A percentile compares a stretch with the other conserved stretches of the same genome.
Evolutionary conservation across 257 asterid genomes (phyloP).

Genomic region (Ballota nigra): DNA sequence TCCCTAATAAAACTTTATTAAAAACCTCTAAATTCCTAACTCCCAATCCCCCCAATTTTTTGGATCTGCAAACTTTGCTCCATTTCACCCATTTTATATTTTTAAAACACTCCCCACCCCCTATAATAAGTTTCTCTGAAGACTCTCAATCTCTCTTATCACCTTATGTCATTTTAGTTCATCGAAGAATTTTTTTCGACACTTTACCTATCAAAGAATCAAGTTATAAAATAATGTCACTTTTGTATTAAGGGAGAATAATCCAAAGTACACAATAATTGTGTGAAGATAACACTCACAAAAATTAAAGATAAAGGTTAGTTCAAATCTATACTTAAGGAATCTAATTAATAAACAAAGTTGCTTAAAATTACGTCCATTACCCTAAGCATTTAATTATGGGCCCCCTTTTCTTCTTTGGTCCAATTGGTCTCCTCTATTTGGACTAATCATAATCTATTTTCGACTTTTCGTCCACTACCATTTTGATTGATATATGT

Average conservation of each 20-base stretch:
- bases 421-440: conserved; percentile 6
- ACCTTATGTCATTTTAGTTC: background rate
- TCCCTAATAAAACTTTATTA: too few species aligned
- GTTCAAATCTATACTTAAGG: background rate
- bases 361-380: conserved; percentile 7
- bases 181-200: background rate
- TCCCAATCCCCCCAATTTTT: too few species aligned
- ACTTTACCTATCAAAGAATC: conserved; percentile 9
- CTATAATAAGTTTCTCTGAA: too few species aligned
- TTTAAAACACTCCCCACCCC: too few species aligned
- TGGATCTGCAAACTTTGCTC: too few species aligned
- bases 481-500: background rate
- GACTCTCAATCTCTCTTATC: too few species aligned
- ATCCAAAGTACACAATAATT: conserved; percentile 7
- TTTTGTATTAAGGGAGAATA: background rate
- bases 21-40: too few species aligned
- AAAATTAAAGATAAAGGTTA: conserved; percentile 13
- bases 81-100: too few species aligned
- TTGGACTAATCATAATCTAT: conserved; percentile 13
- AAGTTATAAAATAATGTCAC: background rate
- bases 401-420: conserved; percentile 16
- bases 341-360: conserved; percentile 4
- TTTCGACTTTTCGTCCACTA: background rate
- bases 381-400: conserved; percentile 4
- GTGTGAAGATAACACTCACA: conserved; percentile 7